Percentiles rank a stretch among this genome's conserved stretches.
Conservation (phyloP, 1,284 basidiomycete genomes). For the Naganishia sp. region DNA sequence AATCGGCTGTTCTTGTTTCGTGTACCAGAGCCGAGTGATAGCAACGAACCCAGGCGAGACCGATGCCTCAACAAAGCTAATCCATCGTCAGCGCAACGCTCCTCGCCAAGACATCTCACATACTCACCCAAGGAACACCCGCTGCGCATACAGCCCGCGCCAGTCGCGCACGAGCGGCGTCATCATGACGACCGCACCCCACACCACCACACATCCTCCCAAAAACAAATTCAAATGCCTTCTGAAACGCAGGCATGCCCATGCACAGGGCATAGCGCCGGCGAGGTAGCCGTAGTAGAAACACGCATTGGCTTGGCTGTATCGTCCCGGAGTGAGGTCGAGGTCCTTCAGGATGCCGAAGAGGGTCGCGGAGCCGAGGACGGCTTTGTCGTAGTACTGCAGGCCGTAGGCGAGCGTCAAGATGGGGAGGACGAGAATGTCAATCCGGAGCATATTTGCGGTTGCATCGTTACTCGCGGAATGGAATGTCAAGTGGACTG, state of each 20-base stretch:
- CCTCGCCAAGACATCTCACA: constrained; percentile 10
- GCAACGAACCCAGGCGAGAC: constrained; percentile 59
- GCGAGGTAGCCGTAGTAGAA: constrained; percentile 60
- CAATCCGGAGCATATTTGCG: constrained; percentile 8
- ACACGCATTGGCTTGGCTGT: constrained; percentile 51
- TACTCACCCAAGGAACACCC: constrained; percentile 56
- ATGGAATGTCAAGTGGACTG: too few relatives aligned
- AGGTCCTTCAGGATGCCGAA: constrained; percentile 58
- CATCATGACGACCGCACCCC: constrained; percentile 57
- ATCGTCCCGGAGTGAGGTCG: constrained; percentile 44
- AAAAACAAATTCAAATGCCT: constrained; percentile 8
- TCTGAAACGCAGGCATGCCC: background rate
- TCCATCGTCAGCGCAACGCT: too few relatives aligned
- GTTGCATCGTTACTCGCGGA: background rate
- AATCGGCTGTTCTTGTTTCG: constrained; percentile 48
- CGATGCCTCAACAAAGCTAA: constrained; percentile 40
- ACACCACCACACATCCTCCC: constrained; percentile 45
- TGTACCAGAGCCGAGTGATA: constrained; percentile 58
- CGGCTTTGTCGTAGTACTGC: constrained; percentile 58
- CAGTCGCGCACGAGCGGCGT: constrained; percentile 55
- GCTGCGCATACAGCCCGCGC: constrained; percentile 56
- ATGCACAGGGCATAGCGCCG: constrained; percentile 38
- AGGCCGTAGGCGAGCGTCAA: constrained; percentile 56
- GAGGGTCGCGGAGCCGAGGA: constrained; percentile 56
- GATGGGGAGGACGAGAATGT: constrained; percentile 50